A percentile compares a stretch with the other conserved stretches of the same genome.
Conservation (phyloP, 176 grass and related monocot genomes). For the Cymbopogon citratus region DNA sequence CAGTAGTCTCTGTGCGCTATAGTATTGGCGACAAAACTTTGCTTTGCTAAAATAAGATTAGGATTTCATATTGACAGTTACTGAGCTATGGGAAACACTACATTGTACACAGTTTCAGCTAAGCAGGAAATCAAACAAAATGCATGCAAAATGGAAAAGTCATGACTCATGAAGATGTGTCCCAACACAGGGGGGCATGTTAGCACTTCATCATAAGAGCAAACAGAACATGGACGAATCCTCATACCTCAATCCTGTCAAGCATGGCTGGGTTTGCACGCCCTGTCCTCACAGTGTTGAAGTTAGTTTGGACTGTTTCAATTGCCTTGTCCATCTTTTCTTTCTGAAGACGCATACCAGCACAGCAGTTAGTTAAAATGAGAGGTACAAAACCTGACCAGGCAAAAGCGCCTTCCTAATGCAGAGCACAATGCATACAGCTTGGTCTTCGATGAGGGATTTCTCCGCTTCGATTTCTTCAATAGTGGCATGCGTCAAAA, state of each 20-base stretch:
- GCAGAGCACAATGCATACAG: slow-evolving; percentile 42
- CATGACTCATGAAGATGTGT: too few relatives aligned
- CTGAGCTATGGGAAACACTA: neutral
- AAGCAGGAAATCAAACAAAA: neutral
- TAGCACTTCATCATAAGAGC: too few relatives aligned
- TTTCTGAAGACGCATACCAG: slow-evolving; percentile 41
- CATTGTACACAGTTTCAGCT: neutral
- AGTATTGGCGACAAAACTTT: neutral
- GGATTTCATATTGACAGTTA: neutral
- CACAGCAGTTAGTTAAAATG: slow-evolving; percentile 14
- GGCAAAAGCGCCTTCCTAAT: neutral
- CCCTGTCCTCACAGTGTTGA: slow-evolving; percentile 93
- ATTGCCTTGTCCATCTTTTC: slow-evolving; percentile 94
- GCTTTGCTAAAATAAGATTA: neutral
- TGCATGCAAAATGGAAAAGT: too few relatives aligned
- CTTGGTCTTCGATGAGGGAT: slow-evolving; percentile 71
- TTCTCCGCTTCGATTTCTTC: slow-evolving; percentile 98
- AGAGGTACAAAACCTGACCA: neutral
- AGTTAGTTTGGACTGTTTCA: slow-evolving; percentile 65
- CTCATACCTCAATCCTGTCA: slow-evolving; percentile 82
- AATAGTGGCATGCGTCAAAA: slow-evolving; percentile 78
- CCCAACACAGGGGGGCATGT: too few relatives aligned
- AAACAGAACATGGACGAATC: neutral
- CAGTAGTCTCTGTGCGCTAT: neutral
- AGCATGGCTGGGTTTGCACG: slow-evolving; percentile 92